Percentiles rank a stretch among this genome's conserved stretches.
Evolutionary conservation across 495 filamentous ascomycete species (phyloP).

Genomic region (Neurospora africana): DNA sequence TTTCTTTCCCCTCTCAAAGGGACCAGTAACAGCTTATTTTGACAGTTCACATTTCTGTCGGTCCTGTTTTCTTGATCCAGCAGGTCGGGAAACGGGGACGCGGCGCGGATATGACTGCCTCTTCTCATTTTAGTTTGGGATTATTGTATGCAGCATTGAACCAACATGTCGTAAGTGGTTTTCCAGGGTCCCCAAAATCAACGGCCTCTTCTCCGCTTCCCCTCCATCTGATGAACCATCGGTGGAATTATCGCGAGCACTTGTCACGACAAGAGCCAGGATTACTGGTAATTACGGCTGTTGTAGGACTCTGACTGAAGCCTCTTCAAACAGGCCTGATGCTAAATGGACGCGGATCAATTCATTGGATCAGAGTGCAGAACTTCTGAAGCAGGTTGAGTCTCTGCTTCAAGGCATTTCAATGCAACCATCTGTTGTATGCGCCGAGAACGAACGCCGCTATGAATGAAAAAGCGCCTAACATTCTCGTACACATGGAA

Average conservation of each 20-base stretch:
- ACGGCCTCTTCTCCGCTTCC: not conserved
- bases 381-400: not conserved
- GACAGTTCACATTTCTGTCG: not conserved
- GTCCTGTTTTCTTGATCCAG: not conserved
- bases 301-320: not conserved
- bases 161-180: not conserved
- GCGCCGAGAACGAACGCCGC: not conserved
- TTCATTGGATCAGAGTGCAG: not conserved
- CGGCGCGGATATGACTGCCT: not conserved
- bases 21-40: not conserved
- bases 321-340: not conserved
- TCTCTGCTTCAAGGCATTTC: not conserved
- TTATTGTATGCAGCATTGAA: not conserved
- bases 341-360: not conserved
- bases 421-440: not conserved
- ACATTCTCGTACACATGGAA: not conserved
- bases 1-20: not conserved
- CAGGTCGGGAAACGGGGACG: not conserved
- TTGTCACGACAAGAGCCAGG: not conserved
- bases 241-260: not conserved
- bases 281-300: not conserved
- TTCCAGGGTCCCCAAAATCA: not conserved
- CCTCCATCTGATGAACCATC: not conserved
- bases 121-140: not conserved
- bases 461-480: not conserved